Evolutionary conservation across 2,329 filamentous ascomycete species (phyloP), one percentile per base, ranked within the genome.

Genomic region (Fusarium sororula): DNA sequence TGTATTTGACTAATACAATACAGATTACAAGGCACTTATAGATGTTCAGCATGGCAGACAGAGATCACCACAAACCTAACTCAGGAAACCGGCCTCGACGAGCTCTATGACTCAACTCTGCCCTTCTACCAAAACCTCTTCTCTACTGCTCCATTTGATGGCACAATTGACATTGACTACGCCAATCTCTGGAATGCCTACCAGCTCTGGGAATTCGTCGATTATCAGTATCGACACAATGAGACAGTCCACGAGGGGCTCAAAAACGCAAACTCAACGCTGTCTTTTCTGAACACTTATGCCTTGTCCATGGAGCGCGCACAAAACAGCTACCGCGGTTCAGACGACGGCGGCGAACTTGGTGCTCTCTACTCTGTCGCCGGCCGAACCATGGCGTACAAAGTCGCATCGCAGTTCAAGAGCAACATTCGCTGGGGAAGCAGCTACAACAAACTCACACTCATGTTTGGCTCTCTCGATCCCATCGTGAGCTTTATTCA

Each of bases 271-370:
- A 78, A 81, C 72, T 32, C 58, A 3, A 81, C 78, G 1, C 68
- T 83, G 30, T 86, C 85, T n/a, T 72, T 77, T 41, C 86, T 96
- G 41, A 85, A 86, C 65, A 84, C 83, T 9, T 87, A 95, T 28
- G 94, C 95, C 57, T 88, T 91, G 71, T 82, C 83, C 24, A 90
- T 95, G 79, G 91, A 96, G 83, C 92, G 87, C 79, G 78, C 81
- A 59, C 80, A 83, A 48, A 85, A 87, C 72, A 84, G 81, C 32
- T 90, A 91, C 78, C 86, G 90, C 18, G 90, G 84, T 2, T 58
- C 66, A 22, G 67, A 76, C 9, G 81, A 82, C 7, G 80, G 82
- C 18, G 82, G 85, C 63, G 76, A 75, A 56, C 83, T 71, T 6
- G 70, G 71, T 26, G 62, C 78, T 12, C 67, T 89, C 64, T 85